A percentile compares a stretch with the other conserved stretches of the same genome.
Evolutionary conservation across 2,329 filamentous ascomycete species (phyloP).

Genomic region (Stachybotrys elegans): DNA sequence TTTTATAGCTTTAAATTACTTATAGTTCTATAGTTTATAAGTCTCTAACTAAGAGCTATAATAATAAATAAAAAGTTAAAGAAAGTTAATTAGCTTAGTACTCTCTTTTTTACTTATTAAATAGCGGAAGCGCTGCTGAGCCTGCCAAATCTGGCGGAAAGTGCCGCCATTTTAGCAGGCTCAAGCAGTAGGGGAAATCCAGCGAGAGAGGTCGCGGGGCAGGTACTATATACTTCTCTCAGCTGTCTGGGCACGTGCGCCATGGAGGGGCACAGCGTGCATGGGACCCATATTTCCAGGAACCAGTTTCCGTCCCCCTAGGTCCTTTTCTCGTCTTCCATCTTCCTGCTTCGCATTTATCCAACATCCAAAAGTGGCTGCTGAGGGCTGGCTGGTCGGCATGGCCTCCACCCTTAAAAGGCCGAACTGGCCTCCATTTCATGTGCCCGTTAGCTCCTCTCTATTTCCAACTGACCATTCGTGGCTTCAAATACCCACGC

Average conservation of each 20-base stretch:
- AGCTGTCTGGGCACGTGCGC: background rate
- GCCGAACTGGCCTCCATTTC: background rate
- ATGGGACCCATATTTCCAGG: background rate
- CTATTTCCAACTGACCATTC: background rate
- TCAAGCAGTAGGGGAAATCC: conserved; percentile 2
- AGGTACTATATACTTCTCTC: conserved; percentile 1
- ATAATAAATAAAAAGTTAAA: no score
- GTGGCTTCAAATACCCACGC: no score
- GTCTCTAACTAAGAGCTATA: background rate
- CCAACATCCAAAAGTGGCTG: background rate
- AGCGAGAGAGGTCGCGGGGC: conserved; percentile 3
- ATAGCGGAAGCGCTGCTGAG: conserved; percentile 9
- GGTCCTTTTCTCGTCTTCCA: background rate
- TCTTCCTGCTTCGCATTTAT: background rate
- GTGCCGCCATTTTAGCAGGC: conserved; percentile 8
- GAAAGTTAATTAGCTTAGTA: no score
- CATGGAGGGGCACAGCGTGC: background rate
- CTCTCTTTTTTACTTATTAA: conserved; percentile 9
- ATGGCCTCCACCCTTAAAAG: background rate
- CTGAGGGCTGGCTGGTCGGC: background rate
- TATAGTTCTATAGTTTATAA: no score
- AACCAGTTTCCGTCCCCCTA: background rate
- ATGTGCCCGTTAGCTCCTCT: background rate
- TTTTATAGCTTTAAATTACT: no score
- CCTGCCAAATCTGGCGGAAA: conserved; percentile 7